Base-by-base conservation (phyloP, 192 early-diverging fungal genomes). In the Coemansia sp. region DNA sequence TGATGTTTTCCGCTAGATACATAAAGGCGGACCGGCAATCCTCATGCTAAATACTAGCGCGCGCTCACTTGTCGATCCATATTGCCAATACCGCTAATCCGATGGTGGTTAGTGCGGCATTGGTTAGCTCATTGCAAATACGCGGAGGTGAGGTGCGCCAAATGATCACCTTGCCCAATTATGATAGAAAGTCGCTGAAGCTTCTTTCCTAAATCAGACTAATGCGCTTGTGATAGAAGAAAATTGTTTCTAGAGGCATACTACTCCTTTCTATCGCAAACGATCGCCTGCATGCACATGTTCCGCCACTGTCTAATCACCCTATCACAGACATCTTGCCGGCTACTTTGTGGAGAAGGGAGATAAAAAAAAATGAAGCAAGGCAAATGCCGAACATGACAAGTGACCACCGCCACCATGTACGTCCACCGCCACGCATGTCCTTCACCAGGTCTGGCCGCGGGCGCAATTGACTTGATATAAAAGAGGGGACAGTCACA, bases 351-450 rank as follows among this genome's bases (percentile, higher is more conserved):
- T 6, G 9, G 45, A 20, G 18, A 18, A 9, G 10, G 22, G 7
- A 22, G 18, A 18, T 10, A 47, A 47, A 47, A 45, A 18, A 45
- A 20, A 10, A 47, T 20, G 18, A 47, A 22, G 45, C 45, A 18
- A 47, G 45, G 45, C 45, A 22, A 20, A 20, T 47, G 45, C 45
- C 45, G 45, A 47, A 47, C 45, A 47, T 20, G 18, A 18, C 45
- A 18, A 47, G 45, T 47, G 45, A 47, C 45, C 45, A 9, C 45
- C 45, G 45, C 45, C 45, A 47, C 45, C 45, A 47, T 47, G 45
- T 47, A 47, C 45, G 45, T 18, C 45, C 3, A 47, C 18, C n/a
- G 45, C 45, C 45, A 47, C 30, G 29, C 20, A 62, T 16, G 35
- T 11, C 59, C 59, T 32, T 60, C 34, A 18, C 32, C 45, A 47